Base-by-base conservation (phyloP, 1,284 basidiomycete genomes). In the Rhodofomes roseus region DNA sequence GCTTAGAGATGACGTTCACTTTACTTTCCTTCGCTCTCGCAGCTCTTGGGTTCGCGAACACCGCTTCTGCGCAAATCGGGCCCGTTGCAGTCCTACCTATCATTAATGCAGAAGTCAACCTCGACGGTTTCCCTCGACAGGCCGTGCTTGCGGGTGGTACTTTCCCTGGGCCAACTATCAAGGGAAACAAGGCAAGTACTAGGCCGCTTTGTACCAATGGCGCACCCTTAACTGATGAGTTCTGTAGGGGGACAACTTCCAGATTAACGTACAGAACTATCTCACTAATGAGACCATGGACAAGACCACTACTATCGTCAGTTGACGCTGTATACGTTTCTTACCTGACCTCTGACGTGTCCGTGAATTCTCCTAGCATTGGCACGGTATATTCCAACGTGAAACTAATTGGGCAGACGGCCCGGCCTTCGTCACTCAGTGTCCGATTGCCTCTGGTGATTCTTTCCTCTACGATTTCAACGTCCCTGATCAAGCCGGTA, bases 371-470 rank as follows among this genome's bases (percentile, higher is more conserved):
- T 41, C 37, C 54, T 8, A 74, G 73, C 75, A 76, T 57, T 76
- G 75, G 74, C 73, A 75, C 40, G 72, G 72, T 5, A 54, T 76
- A 41, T 71, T 69, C 43, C 74, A 66, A 69, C 66, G 57, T 59
- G 63, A 63, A 62, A 72, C 72, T 5, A 69, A 64, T 34, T 71
- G 67, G 61, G 71, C 70, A 12, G 74, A 75, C 50, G 73, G 74
- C 8, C 59, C 66, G 2, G 66, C 73, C 9, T 72, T 73, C 43
- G 74, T 81, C 25, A 78, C 73, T 34, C 80, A 82, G 62, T 85
- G 84, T 63, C 80, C 81, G 2, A 82, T 85, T 60, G 73, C 76
- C 7, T 73, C 80, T 0, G 72, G 74, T 0, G 60, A 72, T 14
- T 73, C 72, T 11, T 84, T 81, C 72, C 74, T 77, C 18, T 84